Evolutionary conservation across 2,329 filamentous ascomycete genomes (phyloP).

Genomic region (Alternaria dauci): DNA sequence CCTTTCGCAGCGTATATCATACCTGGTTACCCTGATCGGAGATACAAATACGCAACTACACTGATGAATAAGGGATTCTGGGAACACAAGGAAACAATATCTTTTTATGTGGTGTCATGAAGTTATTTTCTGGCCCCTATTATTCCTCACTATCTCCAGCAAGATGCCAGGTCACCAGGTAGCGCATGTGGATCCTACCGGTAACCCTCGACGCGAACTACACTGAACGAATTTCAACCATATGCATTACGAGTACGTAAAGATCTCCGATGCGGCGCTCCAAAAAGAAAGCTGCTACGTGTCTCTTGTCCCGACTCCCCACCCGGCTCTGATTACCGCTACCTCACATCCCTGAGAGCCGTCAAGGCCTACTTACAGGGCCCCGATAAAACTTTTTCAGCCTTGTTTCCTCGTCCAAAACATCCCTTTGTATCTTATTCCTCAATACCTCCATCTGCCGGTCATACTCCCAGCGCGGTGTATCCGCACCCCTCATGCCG

Average conservation of each 20-base stretch:
- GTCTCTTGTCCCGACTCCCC: not conserved
- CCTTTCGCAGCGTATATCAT: not conserved
- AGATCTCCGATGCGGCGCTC: not conserved
- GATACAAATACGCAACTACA: not conserved
- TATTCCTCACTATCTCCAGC: not conserved
- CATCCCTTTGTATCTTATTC: conserved; percentile 36
- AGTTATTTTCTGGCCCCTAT: not conserved
- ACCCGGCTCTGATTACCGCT: not conserved
- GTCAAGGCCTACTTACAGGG: conserved; percentile 2
- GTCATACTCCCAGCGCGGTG: conserved; percentile 58
- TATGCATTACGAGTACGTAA: not conserved
- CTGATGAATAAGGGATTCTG: not conserved
- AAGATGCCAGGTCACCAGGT: not conserved
- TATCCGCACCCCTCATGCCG: conserved; percentile 70
- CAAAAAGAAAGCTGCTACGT: not conserved
- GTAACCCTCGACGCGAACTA: not conserved
- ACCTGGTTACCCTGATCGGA: too few relatives aligned
- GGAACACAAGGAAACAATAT: not conserved
- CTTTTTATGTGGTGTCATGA: not conserved
- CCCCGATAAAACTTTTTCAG: conserved; percentile 23
- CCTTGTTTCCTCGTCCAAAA: conserved; percentile 23
- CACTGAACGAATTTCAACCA: not conserved
- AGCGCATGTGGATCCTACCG: not conserved
- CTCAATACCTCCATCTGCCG: conserved; percentile 49
- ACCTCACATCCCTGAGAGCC: not conserved